These are phyloP conservation scores for Pyrenophora seminiperda DNA, from an alignment of 2,329 filamentous ascomycete species.

Conservation along the genomic window DNA sequence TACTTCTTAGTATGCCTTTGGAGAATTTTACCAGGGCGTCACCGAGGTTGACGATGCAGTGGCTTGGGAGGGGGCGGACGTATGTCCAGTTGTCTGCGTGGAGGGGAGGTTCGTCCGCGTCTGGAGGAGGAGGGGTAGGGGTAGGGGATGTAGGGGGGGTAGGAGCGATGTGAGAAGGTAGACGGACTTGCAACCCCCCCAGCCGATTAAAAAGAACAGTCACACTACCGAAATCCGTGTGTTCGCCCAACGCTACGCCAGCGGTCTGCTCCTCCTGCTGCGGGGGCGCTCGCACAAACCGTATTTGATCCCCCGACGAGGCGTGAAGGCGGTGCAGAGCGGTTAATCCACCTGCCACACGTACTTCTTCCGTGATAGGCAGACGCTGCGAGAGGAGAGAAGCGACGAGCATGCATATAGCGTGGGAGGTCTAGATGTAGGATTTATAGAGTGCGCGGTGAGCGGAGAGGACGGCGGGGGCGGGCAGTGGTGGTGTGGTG, in stretches of 20 bases:
- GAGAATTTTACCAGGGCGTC: constrained; percentile 56
- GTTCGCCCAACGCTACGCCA: constrained; percentile 55
- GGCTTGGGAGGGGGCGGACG: constrained; percentile 57
- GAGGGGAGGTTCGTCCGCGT: too few species aligned
- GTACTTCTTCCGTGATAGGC: constrained; percentile 32
- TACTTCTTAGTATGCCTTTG: constrained; percentile 48
- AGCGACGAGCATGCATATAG: constrained; percentile 53
- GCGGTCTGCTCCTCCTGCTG: constrained; percentile 54
- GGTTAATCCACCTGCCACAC: constrained; percentile 47
- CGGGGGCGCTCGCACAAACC: constrained; percentile 58
- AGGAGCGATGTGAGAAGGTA: constrained; percentile 42
- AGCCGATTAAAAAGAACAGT: constrained; percentile 63
- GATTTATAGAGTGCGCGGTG: constrained; percentile 47
- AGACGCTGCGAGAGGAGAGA: constrained; percentile 53
- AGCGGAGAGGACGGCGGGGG: constrained; percentile 49
- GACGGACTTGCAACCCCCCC: constrained; percentile 60
- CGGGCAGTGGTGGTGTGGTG: constrained; percentile 46
- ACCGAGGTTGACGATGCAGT: constrained; percentile 56
- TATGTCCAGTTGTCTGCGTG: constrained; percentile 55
- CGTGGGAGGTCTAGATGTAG: constrained; percentile 55
- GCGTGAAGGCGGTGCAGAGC: constrained; percentile 54
- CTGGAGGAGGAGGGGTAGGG: too few species aligned
- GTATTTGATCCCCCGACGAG: constrained; percentile 59
- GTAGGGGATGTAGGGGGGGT: constrained; percentile 1
- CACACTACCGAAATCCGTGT: constrained; percentile 63